Evolutionary conservation across 2,329 filamentous ascomycete species (phyloP).

Genomic region (Claviceps pazoutovae): DNA sequence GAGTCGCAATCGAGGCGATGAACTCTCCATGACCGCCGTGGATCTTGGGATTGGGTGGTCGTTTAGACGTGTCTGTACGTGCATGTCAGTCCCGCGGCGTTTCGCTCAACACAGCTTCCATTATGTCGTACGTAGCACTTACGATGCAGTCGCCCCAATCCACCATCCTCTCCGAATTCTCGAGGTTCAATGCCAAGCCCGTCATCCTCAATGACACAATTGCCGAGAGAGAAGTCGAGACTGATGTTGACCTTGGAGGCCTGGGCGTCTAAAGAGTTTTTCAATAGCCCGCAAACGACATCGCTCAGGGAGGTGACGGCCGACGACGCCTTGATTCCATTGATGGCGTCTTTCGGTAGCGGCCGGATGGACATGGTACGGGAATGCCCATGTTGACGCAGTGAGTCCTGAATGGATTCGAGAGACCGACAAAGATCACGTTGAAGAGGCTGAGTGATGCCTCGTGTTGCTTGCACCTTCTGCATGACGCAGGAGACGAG

Average conservation of each 20-base stretch:
- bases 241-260: constrained; percentile 55
- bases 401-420: not conserved
- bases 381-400: constrained; percentile 3
- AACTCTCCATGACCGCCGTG: constrained; percentile 65
- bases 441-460: not conserved
- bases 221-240: constrained; percentile 62
- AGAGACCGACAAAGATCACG: not conserved
- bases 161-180: constrained; percentile 60
- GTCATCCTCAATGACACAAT: constrained; percentile 72
- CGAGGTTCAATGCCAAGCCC: constrained; percentile 59
- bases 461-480: not conserved
- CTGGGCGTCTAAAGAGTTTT: constrained; percentile 73
- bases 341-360: constrained; percentile 55
- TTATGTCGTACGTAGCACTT: constrained; percentile 17
- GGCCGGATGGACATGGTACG: constrained; percentile 48
- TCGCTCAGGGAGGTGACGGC: constrained; percentile 59
- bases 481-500: not conserved
- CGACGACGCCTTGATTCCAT: constrained; percentile 77
- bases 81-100: not conserved
- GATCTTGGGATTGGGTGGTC: constrained; percentile 25
- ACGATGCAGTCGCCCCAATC: constrained; percentile 63
- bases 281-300: constrained; percentile 57
- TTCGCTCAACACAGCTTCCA: not conserved
- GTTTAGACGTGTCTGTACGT: constrained; percentile 63
- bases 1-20: constrained; percentile 57